These are phyloP conservation scores for Grosmannia clavigera DNA, from an alignment of 2,329 filamentous ascomycete species.

Conservation along the genomic window DNA sequence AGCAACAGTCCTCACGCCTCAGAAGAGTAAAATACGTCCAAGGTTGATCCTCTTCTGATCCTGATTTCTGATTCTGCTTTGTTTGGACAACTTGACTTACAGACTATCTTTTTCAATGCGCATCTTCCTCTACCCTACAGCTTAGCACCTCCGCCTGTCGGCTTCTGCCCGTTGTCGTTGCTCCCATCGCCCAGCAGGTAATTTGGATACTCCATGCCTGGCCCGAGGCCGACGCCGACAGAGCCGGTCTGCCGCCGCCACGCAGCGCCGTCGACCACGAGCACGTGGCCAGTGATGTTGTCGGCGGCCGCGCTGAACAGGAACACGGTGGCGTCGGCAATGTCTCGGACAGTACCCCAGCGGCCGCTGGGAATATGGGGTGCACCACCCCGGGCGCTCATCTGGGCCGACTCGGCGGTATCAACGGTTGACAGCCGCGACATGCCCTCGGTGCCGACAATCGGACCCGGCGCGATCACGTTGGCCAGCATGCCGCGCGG, in stretches of 20 bases:
- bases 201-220: slow-evolving; percentile 38
- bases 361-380: slow-evolving; percentile 58
- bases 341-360: slow-evolving; percentile 70
- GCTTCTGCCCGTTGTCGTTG: slow-evolving; percentile 24
- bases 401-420: neutral
- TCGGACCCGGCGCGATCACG: slow-evolving; percentile 77
- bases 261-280: slow-evolving; percentile 59
- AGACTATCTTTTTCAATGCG: neutral
- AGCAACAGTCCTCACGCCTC: too few relatives aligned
- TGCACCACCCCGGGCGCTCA: slow-evolving; percentile 20
- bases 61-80: too few relatives aligned
- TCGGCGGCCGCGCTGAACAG: slow-evolving; percentile 76
- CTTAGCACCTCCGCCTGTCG: slow-evolving; percentile 17
- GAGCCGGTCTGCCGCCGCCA: slow-evolving; percentile 39
- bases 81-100: too few relatives aligned
- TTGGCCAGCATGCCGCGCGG: slow-evolving; percentile 80
- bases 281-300: slow-evolving; percentile 70
- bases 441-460: slow-evolving; percentile 74
- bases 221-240: slow-evolving; percentile 33
- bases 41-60: too few relatives aligned
- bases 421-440: slow-evolving; percentile 39
- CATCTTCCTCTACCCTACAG: slow-evolving; percentile 2
- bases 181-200: slow-evolving; percentile 29
- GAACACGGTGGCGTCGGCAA: slow-evolving; percentile 85
- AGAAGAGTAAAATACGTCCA: too few relatives aligned